Base-by-base conservation (phyloP, 2,329 filamentous ascomycete species). In the Stagonosporopsis vannaccii region DNA sequence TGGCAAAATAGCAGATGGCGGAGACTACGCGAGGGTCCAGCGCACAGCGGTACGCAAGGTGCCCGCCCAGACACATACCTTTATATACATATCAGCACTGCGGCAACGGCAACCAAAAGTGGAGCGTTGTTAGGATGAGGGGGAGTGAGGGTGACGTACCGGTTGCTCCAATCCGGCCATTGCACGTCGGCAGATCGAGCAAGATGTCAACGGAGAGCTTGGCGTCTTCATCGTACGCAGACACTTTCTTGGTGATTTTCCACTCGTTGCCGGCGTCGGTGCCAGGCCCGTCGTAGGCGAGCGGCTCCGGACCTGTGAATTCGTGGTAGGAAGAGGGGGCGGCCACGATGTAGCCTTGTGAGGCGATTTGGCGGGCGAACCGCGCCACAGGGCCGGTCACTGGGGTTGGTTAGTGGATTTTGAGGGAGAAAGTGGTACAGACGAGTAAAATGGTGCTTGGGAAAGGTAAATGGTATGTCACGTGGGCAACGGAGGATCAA, bases 291-390 rank as follows among this genome's bases (percentile, higher is more conserved):
- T 97, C 91, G 75, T 97, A 97, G 45, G 90, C 85, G 36, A 97
- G 81, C 11, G 93, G 81, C 69, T 94, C 91, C 0, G 92, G 91
- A 4, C 90, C 90, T 1, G 88, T 91, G 78, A 97, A 97, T 77
- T 97, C 93, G 74, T 97, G 93, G 78, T 97, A 97, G 28, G 89
- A 93, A 32, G 90, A 95, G 0, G 92, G 92, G 0, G 92, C 92
- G 9, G 90, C 93, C 63, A 94, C 92, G 65, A 97, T 96, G 80
- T 96, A 97, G 69, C 93, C 94, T 63, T 96, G 91, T 2, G 91
- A 90, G 35, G 92, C 91, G 68, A 97, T 97, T 75, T 97, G 92
- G 58, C 93, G 87, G 47, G 91, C 92, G 70, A 97, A 97, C 49
- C 94, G 88, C 58, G 89, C 85, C 23, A 97, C 93, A 1, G 93